These are phyloP conservation scores for Calcarisporium arbuscula DNA, from an alignment of 2,329 filamentous ascomycete genomes.

Conservation along the genomic window DNA sequence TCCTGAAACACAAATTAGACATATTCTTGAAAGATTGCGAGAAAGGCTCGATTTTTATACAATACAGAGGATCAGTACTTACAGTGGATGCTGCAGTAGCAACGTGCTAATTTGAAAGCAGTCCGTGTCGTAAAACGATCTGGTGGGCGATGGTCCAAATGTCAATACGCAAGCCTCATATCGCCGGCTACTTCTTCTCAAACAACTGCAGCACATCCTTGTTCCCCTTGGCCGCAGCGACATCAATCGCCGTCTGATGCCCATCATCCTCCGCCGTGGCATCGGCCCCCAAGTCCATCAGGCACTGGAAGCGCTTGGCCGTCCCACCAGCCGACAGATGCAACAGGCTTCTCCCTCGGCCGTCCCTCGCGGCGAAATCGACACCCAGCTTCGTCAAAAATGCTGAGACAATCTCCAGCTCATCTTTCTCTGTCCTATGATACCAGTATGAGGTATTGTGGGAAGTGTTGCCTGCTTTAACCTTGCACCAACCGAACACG, in stretches of 20 bases:
- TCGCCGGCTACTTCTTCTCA: conserved; percentile 18
- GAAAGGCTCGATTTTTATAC: no score
- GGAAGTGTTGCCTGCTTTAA: no score
- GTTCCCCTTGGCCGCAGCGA: conserved; percentile 25
- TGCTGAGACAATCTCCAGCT: conserved; percentile 1
- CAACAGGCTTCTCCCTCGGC: conserved; percentile 19
- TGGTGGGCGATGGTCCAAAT: no score
- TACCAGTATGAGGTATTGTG: no score
- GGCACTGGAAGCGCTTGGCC: conserved; percentile 14
- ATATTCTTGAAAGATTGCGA: no score
- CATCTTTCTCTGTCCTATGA: background rate
- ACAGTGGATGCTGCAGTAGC: no score
- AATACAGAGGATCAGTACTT: no score
- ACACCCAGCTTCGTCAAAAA: conserved; percentile 15
- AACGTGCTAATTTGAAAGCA: no score
- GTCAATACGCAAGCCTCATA: no score
- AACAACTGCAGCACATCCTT: conserved; percentile 22
- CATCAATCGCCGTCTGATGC: conserved; percentile 24
- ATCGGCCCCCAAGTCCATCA: conserved; percentile 22
- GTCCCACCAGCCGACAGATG: conserved; percentile 19
- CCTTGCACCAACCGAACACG: conserved; percentile 12
- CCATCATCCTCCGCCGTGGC: conserved; percentile 19
- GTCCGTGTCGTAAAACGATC: no score
- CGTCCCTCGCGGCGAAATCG: conserved; percentile 20
- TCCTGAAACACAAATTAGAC: no score